Conservation (phyloP, 2,329 filamentous ascomycete species). For the Chalaropsis thielavioides region DNA sequence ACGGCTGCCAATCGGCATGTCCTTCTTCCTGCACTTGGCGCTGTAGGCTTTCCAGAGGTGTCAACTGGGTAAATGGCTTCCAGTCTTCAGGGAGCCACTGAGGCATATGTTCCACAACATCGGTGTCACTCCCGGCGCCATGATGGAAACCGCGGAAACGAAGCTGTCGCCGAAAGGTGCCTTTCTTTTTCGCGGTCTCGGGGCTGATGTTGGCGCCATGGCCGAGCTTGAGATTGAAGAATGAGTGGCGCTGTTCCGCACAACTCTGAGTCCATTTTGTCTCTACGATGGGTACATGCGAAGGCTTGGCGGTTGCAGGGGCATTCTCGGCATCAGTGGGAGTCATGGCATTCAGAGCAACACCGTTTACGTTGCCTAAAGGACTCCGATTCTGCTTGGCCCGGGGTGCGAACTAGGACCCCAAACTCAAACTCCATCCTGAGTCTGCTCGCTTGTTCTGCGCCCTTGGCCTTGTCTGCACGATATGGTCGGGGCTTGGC, state of each 20-base stretch:
- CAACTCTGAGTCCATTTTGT: neutral
- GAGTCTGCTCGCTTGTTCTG: constrained; percentile 9
- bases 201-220: neutral
- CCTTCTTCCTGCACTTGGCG: neutral
- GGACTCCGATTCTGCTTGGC: constrained; percentile 3
- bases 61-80: constrained; percentile 4
- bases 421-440: constrained; percentile 10
- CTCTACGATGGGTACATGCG: neutral
- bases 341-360: neutral
- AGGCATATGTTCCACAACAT: neutral
- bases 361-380: neutral
- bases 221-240: constrained; percentile 4
- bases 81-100: constrained; percentile 12
- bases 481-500: neutral
- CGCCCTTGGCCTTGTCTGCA: neutral
- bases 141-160: neutral
- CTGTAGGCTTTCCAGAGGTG: constrained; percentile 7
- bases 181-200: neutral
- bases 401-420: constrained; percentile 11
- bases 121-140: neutral
- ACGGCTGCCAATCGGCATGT: constrained; percentile 2
- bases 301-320: neutral
- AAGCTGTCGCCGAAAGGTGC: neutral
- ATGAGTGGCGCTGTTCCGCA: neutral
- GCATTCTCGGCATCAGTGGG: neutral